Conservation (phyloP, 2,329 filamentous ascomycete genomes). For the Tolypocladium sp. region DNA sequence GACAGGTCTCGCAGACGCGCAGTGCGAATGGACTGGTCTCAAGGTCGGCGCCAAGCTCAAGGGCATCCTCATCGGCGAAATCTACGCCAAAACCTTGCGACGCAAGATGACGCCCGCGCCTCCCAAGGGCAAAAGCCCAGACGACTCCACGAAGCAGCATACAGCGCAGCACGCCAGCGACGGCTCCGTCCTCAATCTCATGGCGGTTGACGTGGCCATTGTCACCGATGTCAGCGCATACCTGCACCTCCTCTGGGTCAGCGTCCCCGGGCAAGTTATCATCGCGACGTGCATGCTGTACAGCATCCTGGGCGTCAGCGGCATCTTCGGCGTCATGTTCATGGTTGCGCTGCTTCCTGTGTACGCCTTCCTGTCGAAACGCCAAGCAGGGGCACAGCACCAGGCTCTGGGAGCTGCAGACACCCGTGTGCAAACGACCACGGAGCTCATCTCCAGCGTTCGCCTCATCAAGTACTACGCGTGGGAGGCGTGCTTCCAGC, state of each 20-base stretch:
- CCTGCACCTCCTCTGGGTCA: not conserved
- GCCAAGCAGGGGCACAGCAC: not conserved
- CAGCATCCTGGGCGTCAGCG: not conserved
- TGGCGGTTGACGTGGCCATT: not conserved
- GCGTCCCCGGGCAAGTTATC: not conserved
- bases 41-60: not conserved
- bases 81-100: not conserved
- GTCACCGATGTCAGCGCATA: not conserved
- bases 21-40: not conserved
- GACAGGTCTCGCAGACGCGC: not conserved
- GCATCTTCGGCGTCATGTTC: not conserved
- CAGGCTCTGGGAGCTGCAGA: not conserved
- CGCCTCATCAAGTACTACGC: conserved; percentile 69
- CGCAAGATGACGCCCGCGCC: not conserved
- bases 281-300: not conserved
- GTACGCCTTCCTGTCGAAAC: not conserved
- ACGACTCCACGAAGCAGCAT: too few species aligned
- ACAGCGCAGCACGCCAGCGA: not conserved
- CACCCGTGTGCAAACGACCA: not conserved
- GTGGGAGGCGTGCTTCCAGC: conserved; percentile 58
- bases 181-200: not conserved
- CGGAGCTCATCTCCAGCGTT: conserved; percentile 60
- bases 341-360: not conserved
- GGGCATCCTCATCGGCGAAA: not conserved
- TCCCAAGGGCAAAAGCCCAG: not conserved